A percentile compares a stretch with the other conserved stretches of the same genome.
These are phyloP conservation scores for Aeminium ludgeri DNA, from an alignment of 495 filamentous ascomycete genomes.

Conservation along the genomic window DNA sequence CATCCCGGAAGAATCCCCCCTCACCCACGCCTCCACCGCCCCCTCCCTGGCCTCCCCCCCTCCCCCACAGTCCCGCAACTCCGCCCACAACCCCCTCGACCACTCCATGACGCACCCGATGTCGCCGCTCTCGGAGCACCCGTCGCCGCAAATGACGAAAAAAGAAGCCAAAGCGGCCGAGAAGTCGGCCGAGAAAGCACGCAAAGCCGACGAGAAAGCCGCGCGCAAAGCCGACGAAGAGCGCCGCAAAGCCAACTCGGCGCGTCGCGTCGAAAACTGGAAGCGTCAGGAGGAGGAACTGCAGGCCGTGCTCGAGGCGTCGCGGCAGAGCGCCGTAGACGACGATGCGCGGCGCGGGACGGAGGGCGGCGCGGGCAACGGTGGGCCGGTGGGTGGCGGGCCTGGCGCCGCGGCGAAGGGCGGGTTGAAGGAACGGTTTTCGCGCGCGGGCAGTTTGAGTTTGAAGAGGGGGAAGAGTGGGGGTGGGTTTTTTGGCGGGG, in stretches of 20 bases:
- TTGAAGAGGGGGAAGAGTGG: too few relatives aligned
- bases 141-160: slow-evolving; percentile 3
- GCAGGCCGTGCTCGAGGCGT: slow-evolving; percentile 40
- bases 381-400: too few relatives aligned
- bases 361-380: too few relatives aligned
- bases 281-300: slow-evolving; percentile 42
- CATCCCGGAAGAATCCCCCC: slow-evolving; percentile 33
- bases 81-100: slow-evolving; percentile 19
- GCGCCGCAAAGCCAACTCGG: slow-evolving; percentile 46
- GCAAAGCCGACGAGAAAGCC: slow-evolving; percentile 30
- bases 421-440: too few relatives aligned
- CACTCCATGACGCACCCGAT: slow-evolving; percentile 15
- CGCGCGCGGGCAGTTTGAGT: too few relatives aligned
- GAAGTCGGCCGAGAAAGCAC: slow-evolving; percentile 32
- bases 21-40: slow-evolving; percentile 45
- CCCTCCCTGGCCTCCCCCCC: slow-evolving; percentile 32
- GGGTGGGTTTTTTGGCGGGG: slow-evolving; percentile 24
- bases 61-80: too few relatives aligned
- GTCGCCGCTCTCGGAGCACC: not conserved
- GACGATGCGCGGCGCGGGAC: slow-evolving; percentile 29
- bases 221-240: slow-evolving; percentile 46
- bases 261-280: slow-evolving; percentile 30
- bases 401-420: too few relatives aligned
- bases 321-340: slow-evolving; percentile 34
- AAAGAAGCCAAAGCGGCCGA: slow-evolving; percentile 35